Base-by-base conservation (phyloP, 179 eudicot genomes). In the Pouteria campechiana region DNA sequence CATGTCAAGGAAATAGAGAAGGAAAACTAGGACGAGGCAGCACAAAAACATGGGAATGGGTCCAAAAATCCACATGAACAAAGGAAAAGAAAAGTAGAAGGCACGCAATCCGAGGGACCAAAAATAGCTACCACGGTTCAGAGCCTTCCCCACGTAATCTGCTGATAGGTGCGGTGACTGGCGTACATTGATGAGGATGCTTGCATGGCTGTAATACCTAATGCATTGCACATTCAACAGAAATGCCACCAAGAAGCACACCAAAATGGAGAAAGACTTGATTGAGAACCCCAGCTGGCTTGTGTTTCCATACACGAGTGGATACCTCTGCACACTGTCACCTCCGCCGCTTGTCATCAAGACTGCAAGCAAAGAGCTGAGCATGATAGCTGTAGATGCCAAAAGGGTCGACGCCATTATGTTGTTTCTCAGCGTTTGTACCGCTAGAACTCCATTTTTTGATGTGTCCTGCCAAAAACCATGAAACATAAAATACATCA, bases 371-470 rank as follows among this genome's bases (percentile, higher is more conserved):
- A 84, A 71, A 1, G 97, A 88, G 64, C 95, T 74, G 2, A 88
- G 76, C 65, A 69, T 80, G 19, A 88, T 88, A n/a, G 95, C 85
- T 7, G 85, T 83, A 2, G 95, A 67, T 10, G 97, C 97, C 51
- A 88, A 54, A 0, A 88, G 66, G 46, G 97, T 84, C 5, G 97
- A 88, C 20, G 97, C 97, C 97, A 88, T 88, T 64, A 88, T 84
- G 83, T 85, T 85, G 93, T 88, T 88, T 48, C 97, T 66, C 21
- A 88, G 57, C 7, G 95, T 78, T 47, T 88, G 97, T n/a, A 88
- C 95, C 17, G 93, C 85, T 36, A 88, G 37, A 29, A 88, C 70
- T 16, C 72, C 95, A 3, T 65, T 76, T 65, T 78, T 84, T 6
- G 73, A 32, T 16, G 44, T 38, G 44, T 87, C 96, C 96, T 87